Conservation (phyloP, 2,329 filamentous ascomycete genomes). For the Basipetospora chlamydospora region DNA sequence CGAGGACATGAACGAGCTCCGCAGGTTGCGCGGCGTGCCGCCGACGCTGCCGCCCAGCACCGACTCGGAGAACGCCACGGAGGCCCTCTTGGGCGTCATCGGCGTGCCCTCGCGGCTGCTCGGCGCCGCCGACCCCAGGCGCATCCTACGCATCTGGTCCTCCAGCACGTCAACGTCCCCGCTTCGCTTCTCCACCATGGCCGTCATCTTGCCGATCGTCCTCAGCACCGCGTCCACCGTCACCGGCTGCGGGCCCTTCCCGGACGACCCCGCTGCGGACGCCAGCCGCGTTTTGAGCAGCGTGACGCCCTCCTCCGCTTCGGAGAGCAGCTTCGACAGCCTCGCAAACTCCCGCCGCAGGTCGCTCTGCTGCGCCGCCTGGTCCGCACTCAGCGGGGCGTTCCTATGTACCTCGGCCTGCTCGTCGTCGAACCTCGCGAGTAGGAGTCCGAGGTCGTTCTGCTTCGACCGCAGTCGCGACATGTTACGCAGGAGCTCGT, state of each 20-base stretch:
- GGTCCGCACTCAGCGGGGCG: constrained; percentile 70
- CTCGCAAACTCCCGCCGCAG: constrained; percentile 61
- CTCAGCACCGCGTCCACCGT: constrained; percentile 86
- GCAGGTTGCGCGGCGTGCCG: constrained; percentile 21
- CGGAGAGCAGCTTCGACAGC: constrained; percentile 59
- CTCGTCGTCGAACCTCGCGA: constrained; percentile 52
- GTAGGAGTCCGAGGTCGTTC: constrained; percentile 63
- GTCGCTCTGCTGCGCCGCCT: constrained; percentile 70
- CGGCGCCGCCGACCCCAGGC: constrained; percentile 25
- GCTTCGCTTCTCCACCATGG: constrained; percentile 80
- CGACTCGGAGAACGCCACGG: constrained; percentile 24
- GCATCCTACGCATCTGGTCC: constrained; percentile 64
- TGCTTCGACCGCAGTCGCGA: constrained; percentile 59
- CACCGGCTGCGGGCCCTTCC: constrained; percentile 42
- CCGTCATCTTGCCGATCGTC: constrained; percentile 85
- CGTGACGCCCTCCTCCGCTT: constrained; percentile 67
- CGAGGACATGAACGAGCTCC: constrained; percentile 18
- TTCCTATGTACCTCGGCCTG: constrained; percentile 48
- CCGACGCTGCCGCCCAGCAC: constrained; percentile 15
- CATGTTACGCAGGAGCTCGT: constrained; percentile 55
- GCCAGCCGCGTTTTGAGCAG: constrained; percentile 68
- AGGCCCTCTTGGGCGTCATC: constrained; percentile 21
- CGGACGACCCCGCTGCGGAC: constrained; percentile 33
- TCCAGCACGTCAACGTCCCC: constrained; percentile 85
- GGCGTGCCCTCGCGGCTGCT: constrained; percentile 28